A percentile compares a stretch with the other conserved stretches of the same genome.
These are phyloP conservation scores for Diaporthe citri DNA, from an alignment of 2,329 filamentous ascomycete species.

Conservation along the genomic window DNA sequence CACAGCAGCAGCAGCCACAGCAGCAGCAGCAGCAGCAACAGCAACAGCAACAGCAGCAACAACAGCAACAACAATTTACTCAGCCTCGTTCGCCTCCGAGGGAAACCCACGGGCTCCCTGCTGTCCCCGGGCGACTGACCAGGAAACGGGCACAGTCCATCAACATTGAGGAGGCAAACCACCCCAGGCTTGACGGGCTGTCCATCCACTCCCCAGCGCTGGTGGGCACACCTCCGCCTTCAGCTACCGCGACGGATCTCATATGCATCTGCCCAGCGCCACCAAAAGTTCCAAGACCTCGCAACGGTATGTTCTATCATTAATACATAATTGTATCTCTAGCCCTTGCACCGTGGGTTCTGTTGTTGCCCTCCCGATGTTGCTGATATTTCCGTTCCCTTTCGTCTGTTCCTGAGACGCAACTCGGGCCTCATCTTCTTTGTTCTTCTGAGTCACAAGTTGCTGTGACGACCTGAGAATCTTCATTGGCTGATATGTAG, in stretches of 20 bases:
- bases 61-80: background rate
- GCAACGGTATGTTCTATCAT: constrained; percentile 64
- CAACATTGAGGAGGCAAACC: constrained; percentile 59
- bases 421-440: constrained; percentile 38
- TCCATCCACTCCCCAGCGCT: constrained; percentile 52
- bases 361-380: constrained; percentile 35
- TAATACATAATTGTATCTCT: constrained; percentile 36
- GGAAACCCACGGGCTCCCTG: constrained; percentile 23
- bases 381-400: constrained; percentile 6
- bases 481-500: constrained; percentile 27
- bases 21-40: background rate
- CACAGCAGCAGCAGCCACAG: background rate
- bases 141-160: constrained; percentile 62
- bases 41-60: background rate
- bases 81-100: constrained; percentile 5
- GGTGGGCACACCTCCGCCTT: constrained; percentile 39
- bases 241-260: constrained; percentile 53
- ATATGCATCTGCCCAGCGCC: constrained; percentile 69
- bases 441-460: constrained; percentile 37
- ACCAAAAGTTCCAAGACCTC: constrained; percentile 69
- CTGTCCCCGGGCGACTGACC: constrained; percentile 42
- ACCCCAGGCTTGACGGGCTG: constrained; percentile 50
- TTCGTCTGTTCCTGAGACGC: constrained; percentile 41
- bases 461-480: constrained; percentile 20
- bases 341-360: constrained; percentile 32